phyloP scores from a whole-genome alignment of 2,329 filamentous ascomycete genomes.

The Sporothrix protearum region DNA sequence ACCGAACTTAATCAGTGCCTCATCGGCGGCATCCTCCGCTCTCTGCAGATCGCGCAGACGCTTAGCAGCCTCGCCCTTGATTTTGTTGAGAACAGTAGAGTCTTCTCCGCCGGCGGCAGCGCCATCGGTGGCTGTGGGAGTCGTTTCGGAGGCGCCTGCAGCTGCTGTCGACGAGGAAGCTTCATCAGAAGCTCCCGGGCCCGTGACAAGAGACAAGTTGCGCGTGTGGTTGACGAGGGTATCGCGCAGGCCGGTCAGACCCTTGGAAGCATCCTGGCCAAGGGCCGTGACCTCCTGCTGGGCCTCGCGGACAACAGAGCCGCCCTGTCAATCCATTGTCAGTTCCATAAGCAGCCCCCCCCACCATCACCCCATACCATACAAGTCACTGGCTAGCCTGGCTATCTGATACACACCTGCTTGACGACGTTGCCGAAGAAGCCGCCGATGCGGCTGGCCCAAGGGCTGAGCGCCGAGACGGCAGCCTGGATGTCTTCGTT shows the following conservation, averaged over 20 bases:
- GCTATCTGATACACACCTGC: constrained; percentile 56
- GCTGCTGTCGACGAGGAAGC: constrained; percentile 5
- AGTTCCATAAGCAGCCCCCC: too few species aligned
- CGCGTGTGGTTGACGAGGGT: constrained; percentile 70
- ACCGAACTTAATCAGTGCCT: constrained; percentile 88
- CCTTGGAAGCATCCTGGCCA: constrained; percentile 75
- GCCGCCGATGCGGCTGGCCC: constrained; percentile 84
- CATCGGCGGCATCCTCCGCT: constrained; percentile 93
- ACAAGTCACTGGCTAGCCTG: neutral
- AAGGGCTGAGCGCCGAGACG: constrained; percentile 91
- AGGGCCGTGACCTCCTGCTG: constrained; percentile 79
- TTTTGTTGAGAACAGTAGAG: constrained; percentile 65
- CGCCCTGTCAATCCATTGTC: constrained; percentile 54
- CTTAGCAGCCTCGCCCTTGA: constrained; percentile 74
- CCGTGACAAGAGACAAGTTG: constrained; percentile 62
- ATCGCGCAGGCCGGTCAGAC: constrained; percentile 66
- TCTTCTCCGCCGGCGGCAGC: constrained; percentile 36
- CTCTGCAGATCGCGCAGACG: constrained; percentile 83
- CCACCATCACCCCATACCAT: constrained; percentile 23
- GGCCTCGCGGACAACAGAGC: constrained; percentile 77
- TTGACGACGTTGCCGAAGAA: constrained; percentile 91
- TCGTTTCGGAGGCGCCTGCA: constrained; percentile 34
- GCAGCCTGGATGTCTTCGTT: constrained; percentile 91
- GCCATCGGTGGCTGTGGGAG: constrained; percentile 43
- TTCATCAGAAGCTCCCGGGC: constrained; percentile 32